Base-by-base conservation (phyloP, 805 yeast genomes). In the Candida nitratophila region DNA sequence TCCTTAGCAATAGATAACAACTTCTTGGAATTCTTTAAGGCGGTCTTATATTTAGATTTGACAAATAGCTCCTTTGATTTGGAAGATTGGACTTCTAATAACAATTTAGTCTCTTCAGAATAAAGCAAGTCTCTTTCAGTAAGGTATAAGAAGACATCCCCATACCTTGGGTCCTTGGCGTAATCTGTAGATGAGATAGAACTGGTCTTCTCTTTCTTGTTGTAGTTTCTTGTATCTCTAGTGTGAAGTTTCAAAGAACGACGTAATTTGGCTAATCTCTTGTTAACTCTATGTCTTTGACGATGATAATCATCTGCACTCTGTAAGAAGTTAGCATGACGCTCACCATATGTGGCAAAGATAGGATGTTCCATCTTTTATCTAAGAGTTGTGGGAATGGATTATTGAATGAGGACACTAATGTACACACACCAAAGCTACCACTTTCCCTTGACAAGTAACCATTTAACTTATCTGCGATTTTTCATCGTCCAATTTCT, bases 111-210 rank as follows among this genome's bases (percentile, higher is more conserved):
- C 60, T 83, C 89, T 59, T 79, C 71, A 1, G 90, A 83, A 52
- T 73, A 77, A 27, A 87, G 70, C 57, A 81, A 67, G 52, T 87
- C 86, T 57, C 96, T 75, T 62, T 93, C 98, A 1, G 84, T 80
- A n/a, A 74, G 73, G 45, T 79, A 68, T 21, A 89, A 65, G n/a
- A 79, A 61, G 22, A 88, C 63, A 34, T 72, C 68, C 30, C 82
- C 91, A 56, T 66, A 77, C 48, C 73, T 66, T 12, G 62, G 59
- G 52, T 86, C 77, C 19, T 60, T 48, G 4, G 64, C 70, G 50
- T 81, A 81, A 45, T 77, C 74, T 8, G 70, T 79, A 0, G 64
- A 44, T 2, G 70, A 54, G 24, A 85, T 70, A 27, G 65, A 61
- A 31, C 75, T 62, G 5, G 70, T 70, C 51, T 74, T 68, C 46